These are phyloP conservation scores for Helianthus tuberosus DNA, from an alignment of 129 eudicot genomes.

Conservation along the genomic window DNA sequence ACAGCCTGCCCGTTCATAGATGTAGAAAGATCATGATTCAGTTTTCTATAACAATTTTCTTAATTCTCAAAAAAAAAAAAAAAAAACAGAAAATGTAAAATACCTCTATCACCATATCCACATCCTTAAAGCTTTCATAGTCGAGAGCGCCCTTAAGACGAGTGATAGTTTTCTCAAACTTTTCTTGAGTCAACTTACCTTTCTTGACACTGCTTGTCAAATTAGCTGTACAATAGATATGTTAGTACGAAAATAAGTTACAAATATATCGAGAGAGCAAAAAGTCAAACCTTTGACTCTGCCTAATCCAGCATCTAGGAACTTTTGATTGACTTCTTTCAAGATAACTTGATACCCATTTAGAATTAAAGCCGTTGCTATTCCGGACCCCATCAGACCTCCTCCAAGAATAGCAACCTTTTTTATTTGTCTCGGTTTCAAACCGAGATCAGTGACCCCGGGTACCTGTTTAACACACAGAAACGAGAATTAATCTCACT, in stretches of 20 bases:
- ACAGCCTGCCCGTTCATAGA: slow-evolving; percentile 63
- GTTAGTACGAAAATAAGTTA: not conserved
- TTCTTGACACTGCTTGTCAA: slow-evolving; percentile 93
- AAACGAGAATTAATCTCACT: not conserved
- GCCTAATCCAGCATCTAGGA: slow-evolving; percentile 76
- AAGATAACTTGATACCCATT: slow-evolving; percentile 73
- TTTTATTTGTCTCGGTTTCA: slow-evolving; percentile 69
- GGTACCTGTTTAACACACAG: slow-evolving; percentile 61
- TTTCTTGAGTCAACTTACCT: slow-evolving; percentile 76
- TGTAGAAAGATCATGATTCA: not conserved
- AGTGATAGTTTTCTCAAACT: slow-evolving; percentile 78
- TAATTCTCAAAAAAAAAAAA: not conserved
- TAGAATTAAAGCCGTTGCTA: slow-evolving; percentile 88
- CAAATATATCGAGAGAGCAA: slow-evolving; percentile 4
- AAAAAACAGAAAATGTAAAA: not conserved
- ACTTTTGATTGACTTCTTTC: slow-evolving; percentile 93
- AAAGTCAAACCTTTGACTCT: slow-evolving; percentile 79
- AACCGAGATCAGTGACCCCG: slow-evolving; percentile 80
- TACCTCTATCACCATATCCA: slow-evolving; percentile 99
- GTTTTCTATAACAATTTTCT: not conserved
- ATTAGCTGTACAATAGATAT: slow-evolving; percentile 55
- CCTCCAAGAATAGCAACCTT: slow-evolving; percentile 99
- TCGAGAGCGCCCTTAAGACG: slow-evolving; percentile 77
- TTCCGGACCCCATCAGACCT: slow-evolving; percentile 99
- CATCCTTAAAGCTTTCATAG: slow-evolving; percentile 85